Percentiles rank a stretch among this genome's conserved stretches.
Conservation (phyloP, 2,329 filamentous ascomycete species). For the Exserohilum turcica region DNA sequence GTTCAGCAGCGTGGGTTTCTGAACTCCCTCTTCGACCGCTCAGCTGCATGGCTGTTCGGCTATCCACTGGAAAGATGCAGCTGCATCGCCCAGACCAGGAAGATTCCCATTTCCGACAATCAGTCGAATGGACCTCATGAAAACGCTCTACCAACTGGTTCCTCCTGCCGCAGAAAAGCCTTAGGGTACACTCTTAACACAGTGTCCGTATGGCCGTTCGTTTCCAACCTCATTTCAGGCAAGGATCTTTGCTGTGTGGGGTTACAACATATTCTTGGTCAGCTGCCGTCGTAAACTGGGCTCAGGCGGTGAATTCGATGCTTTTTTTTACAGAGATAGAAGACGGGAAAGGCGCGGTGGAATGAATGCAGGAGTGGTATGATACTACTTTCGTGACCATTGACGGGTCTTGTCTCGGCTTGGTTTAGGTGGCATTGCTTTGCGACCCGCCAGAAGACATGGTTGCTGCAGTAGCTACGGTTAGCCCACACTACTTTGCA, state of each 20-base stretch:
- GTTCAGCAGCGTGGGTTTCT: neutral
- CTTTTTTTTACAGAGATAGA: conserved; percentile 13
- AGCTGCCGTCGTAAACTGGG: conserved; percentile 18
- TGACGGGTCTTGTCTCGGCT: conserved; percentile 15
- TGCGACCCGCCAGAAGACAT: conserved; percentile 14
- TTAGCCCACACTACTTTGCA: conserved; percentile 14
- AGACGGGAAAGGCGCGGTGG: conserved; percentile 12
- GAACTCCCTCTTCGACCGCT: neutral
- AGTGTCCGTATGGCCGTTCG: conserved; percentile 17
- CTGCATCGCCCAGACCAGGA: neutral
- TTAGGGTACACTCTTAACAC: conserved; percentile 14
- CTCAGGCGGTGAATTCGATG: conserved; percentile 17
- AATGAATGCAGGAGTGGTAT: conserved; percentile 22
- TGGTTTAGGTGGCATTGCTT: conserved; percentile 16
- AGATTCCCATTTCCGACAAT: neutral
- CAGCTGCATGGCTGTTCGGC: neutral
- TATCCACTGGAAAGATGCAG: neutral
- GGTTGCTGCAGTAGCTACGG: conserved; percentile 7
- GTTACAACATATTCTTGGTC: conserved; percentile 13
- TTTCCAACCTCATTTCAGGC: neutral
- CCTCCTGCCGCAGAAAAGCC: neutral
- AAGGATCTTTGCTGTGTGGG: conserved; percentile 1
- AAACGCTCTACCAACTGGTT: neutral
- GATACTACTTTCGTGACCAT: conserved; percentile 15
- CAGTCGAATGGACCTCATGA: neutral